Conservation (phyloP, 805 yeast species). For the Tetrapisispora fleetii region DNA sequence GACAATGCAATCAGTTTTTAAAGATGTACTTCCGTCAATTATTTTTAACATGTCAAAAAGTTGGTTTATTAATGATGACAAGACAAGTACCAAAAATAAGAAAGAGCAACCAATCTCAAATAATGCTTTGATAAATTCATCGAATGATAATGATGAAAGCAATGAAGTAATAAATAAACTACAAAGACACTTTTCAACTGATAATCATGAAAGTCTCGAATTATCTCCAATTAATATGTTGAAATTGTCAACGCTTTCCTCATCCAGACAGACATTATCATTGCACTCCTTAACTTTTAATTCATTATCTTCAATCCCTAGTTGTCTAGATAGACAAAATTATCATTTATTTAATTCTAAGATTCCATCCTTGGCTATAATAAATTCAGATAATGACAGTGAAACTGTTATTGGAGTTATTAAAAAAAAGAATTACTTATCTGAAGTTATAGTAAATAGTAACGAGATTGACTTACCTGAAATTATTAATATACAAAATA, state of each 20-base stretch:
- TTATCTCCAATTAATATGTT: slow-evolving; percentile 58
- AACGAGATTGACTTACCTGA: slow-evolving; percentile 17
- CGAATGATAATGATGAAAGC: neutral
- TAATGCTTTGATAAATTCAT: neutral
- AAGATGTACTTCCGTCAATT: slow-evolving; percentile 27
- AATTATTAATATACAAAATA: slow-evolving; percentile 26
- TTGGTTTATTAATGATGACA: slow-evolving; percentile 17
- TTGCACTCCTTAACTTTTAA: slow-evolving; percentile 43
- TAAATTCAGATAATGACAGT: slow-evolving; percentile 10
- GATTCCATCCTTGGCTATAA: slow-evolving; percentile 23
- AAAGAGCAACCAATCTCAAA: neutral
- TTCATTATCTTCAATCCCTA: slow-evolving; percentile 32
- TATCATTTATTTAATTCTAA: slow-evolving; percentile 25
- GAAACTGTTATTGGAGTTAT: neutral
- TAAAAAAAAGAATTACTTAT: slow-evolving; percentile 12
- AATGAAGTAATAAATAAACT: neutral
- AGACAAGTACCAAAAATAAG: neutral
- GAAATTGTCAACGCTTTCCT: slow-evolving; percentile 55
- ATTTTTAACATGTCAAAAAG: slow-evolving; percentile 28
- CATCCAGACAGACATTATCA: slow-evolving; percentile 75
- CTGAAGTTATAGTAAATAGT: slow-evolving; percentile 17
- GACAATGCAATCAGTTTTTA: slow-evolving; percentile 27
- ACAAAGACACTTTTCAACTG: slow-evolving; percentile 3
- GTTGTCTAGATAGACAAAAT: slow-evolving; percentile 29
- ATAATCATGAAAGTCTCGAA: slow-evolving; percentile 29